Evolutionary conservation across 352 stramenopile genomes (phyloP).

Genomic region (Globisporangium rhizosaccharum): DNA sequence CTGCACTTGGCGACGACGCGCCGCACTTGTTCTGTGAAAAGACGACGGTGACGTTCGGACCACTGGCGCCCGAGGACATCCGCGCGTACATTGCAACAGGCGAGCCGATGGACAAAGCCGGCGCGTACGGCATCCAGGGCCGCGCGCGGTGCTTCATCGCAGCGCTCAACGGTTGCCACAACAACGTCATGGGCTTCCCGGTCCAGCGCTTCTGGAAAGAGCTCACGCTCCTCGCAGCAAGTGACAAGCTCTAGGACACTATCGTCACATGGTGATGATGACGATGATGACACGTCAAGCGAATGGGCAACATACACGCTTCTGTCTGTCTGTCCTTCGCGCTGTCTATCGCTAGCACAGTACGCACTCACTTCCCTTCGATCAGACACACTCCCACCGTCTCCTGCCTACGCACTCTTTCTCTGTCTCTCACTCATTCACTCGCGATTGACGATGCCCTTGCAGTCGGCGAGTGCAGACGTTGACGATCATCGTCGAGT

Average conservation of each 20-base stretch:
- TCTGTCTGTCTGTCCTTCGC: too few relatives aligned
- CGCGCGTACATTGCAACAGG: slow-evolving; percentile 81
- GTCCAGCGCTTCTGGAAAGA: slow-evolving; percentile 77
- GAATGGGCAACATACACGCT: too few relatives aligned
- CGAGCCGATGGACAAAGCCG: slow-evolving; percentile 92
- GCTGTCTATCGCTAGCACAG: too few relatives aligned
- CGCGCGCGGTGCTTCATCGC: slow-evolving; percentile 74
- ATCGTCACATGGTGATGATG: neutral
- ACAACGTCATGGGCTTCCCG: slow-evolving; percentile 90
- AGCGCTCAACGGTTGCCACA: slow-evolving; percentile 82
- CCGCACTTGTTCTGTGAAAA: slow-evolving; percentile 73
- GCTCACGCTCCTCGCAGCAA: slow-evolving; percentile 32
- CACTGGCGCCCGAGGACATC: slow-evolving; percentile 55
- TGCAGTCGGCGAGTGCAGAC: too few relatives aligned
- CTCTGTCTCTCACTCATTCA: too few relatives aligned
- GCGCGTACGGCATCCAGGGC: slow-evolving; percentile 89
- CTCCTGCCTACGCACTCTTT: too few relatives aligned
- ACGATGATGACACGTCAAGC: too few relatives aligned
- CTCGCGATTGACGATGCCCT: too few relatives aligned
- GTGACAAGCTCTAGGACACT: slow-evolving; percentile 31
- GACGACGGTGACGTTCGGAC: slow-evolving; percentile 53
- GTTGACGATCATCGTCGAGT: too few relatives aligned
- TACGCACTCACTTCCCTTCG: too few relatives aligned
- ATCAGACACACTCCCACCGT: too few relatives aligned
- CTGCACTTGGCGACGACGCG: slow-evolving; percentile 26